These are phyloP conservation scores for Globisporangium nagaii DNA, from an alignment of 352 stramenopile genomes.

Conservation along the genomic window DNA sequence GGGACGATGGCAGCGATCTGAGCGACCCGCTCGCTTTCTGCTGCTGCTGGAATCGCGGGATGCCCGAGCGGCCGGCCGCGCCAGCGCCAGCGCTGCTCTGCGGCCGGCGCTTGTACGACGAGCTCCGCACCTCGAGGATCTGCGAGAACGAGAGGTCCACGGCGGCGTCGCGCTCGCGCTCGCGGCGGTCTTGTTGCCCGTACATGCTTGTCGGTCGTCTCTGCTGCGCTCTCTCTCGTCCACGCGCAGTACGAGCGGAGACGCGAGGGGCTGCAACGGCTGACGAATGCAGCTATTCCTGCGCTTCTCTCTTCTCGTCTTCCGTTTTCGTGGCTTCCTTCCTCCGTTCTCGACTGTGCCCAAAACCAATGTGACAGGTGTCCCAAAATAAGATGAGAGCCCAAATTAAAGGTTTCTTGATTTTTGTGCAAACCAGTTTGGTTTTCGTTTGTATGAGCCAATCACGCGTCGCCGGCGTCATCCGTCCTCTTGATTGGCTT, in stretches of 20 bases:
- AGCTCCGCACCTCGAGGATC: slow-evolving; percentile 65
- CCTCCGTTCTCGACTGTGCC: background rate
- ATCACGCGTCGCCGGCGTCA: too few species aligned
- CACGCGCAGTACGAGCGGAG: background rate
- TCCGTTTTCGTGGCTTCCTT: background rate
- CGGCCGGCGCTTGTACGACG: slow-evolving; percentile 38
- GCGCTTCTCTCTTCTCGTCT: background rate
- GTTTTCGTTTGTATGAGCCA: slow-evolving; percentile 6
- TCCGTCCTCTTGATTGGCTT: too few species aligned
- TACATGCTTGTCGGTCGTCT: slow-evolving; percentile 3
- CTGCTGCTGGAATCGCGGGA: slow-evolving; percentile 11
- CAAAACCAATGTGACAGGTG: background rate
- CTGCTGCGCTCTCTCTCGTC: background rate
- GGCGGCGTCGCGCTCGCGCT: slow-evolving; percentile 19
- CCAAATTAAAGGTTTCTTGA: too few species aligned
- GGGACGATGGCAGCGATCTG: slow-evolving; percentile 12
- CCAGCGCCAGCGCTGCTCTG: slow-evolving; percentile 9
- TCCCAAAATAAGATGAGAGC: background rate
- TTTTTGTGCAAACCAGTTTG: background rate
- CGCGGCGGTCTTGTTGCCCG: slow-evolving; percentile 7
- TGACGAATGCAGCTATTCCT: too few species aligned
- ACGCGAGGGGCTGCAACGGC: background rate
- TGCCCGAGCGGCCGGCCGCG: slow-evolving; percentile 3
- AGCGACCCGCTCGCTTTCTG: background rate
- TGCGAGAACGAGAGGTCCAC: slow-evolving; percentile 76